These are phyloP conservation scores for Suillus brevipes DNA, from an alignment of 768 basidiomycete genomes.

Conservation along the genomic window DNA sequence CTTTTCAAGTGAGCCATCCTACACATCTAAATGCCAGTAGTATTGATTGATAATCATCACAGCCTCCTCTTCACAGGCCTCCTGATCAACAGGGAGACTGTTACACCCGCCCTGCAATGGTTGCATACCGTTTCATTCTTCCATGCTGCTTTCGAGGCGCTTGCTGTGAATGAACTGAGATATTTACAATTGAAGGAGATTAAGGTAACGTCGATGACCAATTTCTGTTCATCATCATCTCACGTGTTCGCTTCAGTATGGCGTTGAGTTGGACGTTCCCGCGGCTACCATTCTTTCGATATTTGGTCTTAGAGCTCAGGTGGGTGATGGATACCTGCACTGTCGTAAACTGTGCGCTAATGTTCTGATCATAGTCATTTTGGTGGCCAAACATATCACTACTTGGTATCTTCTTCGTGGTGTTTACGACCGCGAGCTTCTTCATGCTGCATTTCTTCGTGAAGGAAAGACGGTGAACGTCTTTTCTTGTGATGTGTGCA, in stretches of 20 bases:
- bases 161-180: slow-evolving; percentile 96
- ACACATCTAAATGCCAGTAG: slow-evolving; percentile 8
- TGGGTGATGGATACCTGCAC: slow-evolving; percentile 20
- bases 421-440: slow-evolving; percentile 77
- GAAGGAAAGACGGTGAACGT: slow-evolving; percentile 57
- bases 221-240: background rate
- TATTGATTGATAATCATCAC: slow-evolving; percentile 11
- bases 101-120: slow-evolving; percentile 74
- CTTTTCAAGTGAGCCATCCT: slow-evolving; percentile 84
- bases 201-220: slow-evolving; percentile 52
- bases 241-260: slow-evolving; percentile 58
- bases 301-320: slow-evolving; percentile 91
- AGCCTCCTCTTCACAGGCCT: slow-evolving; percentile 95
- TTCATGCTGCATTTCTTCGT: slow-evolving; percentile 85
- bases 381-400: slow-evolving; percentile 97
- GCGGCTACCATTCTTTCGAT: slow-evolving; percentile 93
- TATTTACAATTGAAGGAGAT: slow-evolving; percentile 92
- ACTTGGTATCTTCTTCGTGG: slow-evolving; percentile 82
- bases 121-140: slow-evolving; percentile 94
- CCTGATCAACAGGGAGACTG: slow-evolving; percentile 89
- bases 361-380: slow-evolving; percentile 61
- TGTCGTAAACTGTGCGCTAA: background rate
- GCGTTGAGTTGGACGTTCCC: slow-evolving; percentile 94
- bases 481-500: background rate
- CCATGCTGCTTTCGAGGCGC: slow-evolving; percentile 97